These are phyloP conservation scores for Kazachstania kunashirensis DNA, from an alignment of 805 yeast genomes.

Conservation along the genomic window DNA sequence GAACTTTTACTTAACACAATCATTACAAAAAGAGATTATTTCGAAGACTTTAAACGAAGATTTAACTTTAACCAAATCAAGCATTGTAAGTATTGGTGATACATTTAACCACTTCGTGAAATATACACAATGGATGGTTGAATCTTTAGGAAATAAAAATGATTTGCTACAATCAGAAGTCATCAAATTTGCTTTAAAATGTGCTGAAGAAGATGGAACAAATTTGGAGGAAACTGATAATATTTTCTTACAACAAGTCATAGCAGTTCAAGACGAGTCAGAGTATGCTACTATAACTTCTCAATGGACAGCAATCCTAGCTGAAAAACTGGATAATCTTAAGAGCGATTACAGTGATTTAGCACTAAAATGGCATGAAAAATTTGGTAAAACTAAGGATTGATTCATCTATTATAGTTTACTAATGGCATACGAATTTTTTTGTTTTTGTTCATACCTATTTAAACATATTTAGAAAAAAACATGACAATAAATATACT, in stretches of 20 bases:
- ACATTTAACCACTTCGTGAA: constrained; percentile 27
- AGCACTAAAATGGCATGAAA: constrained; percentile 18
- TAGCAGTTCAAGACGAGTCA: constrained; percentile 14
- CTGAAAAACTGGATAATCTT: constrained; percentile 11
- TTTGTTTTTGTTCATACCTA: too few species aligned
- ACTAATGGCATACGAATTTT: too few species aligned
- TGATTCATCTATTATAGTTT: too few species aligned
- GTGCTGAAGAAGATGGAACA: constrained; percentile 26
- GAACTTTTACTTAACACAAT: constrained; percentile 26
- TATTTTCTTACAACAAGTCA: constrained; percentile 27
- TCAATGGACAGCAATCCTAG: constrained; percentile 22
- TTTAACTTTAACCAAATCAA: constrained; percentile 15
- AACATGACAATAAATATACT: too few species aligned
- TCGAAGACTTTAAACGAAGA: constrained; percentile 27
- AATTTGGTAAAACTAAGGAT: constrained; percentile 17
- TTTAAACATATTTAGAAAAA: too few species aligned
- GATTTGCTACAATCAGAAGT: constrained; percentile 21
- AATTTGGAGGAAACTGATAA: constrained; percentile 23
- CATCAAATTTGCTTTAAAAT: constrained; percentile 23
- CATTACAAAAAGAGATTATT: constrained; percentile 27
- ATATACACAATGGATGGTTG: constrained; percentile 30
- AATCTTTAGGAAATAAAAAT: constrained; percentile 17
- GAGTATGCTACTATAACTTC: constrained; percentile 19
- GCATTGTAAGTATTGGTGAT: constrained; percentile 21
- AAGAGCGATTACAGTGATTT: constrained; percentile 12